These are phyloP conservation scores for Xenoacremonium recifei DNA, from an alignment of 2,329 filamentous ascomycete genomes.

Conservation along the genomic window DNA sequence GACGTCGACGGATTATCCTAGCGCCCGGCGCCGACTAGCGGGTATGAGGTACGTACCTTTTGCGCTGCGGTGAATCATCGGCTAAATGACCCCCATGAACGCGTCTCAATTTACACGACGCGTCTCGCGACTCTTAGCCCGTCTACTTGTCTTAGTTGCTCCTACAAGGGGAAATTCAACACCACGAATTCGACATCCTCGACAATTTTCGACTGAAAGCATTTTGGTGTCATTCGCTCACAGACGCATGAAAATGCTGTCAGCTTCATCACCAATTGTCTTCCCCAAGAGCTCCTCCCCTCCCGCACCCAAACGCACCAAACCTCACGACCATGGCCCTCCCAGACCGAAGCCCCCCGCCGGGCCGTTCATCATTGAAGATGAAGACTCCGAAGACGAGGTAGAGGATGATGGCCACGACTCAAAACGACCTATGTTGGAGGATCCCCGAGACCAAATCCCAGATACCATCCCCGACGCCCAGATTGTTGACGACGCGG, in stretches of 20 bases:
- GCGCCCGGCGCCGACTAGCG: slow-evolving; percentile 12
- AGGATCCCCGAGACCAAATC: slow-evolving; percentile 17
- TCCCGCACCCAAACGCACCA: slow-evolving; percentile 33
- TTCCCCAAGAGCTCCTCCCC: slow-evolving; percentile 52
- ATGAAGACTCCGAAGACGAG: slow-evolving; percentile 36
- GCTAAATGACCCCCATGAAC: too few relatives aligned
- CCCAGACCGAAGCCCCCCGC: slow-evolving; percentile 34
- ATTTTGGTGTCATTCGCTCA: not conserved
- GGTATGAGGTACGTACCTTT: too few relatives aligned
- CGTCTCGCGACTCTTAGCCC: too few relatives aligned
- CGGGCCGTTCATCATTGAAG: slow-evolving; percentile 40
- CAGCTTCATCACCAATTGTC: slow-evolving; percentile 57
- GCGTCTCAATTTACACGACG: too few relatives aligned
- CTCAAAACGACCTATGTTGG: slow-evolving; percentile 32
- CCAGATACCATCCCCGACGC: not conserved
- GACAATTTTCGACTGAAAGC: not conserved
- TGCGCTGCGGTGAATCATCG: too few relatives aligned
- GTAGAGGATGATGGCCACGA: slow-evolving; percentile 11
- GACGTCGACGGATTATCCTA: slow-evolving; percentile 29
- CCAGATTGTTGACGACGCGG: slow-evolving; percentile 2
- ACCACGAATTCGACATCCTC: slow-evolving; percentile 1
- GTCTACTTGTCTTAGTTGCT: slow-evolving; percentile 5
- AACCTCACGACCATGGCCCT: slow-evolving; percentile 33
- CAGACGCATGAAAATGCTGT: slow-evolving; percentile 46
- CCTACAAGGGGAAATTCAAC: slow-evolving; percentile 7